Conservation (phyloP, 352 stramenopile species). For the Pythium oligandrum region DNA sequence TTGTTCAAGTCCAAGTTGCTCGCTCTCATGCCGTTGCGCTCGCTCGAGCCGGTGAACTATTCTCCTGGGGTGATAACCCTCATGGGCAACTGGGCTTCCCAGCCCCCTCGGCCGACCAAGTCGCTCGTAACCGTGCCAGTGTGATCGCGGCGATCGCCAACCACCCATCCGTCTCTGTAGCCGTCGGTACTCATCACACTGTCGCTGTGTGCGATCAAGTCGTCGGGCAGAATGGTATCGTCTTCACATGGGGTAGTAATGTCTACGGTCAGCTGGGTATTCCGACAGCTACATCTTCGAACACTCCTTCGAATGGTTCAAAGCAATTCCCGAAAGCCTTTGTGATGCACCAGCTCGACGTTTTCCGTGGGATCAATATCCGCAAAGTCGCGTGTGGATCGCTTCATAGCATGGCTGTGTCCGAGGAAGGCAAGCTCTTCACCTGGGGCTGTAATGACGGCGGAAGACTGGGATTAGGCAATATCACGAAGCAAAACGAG, state of each 20-base stretch:
- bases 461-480: conserved; percentile 40
- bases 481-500: conserved; percentile 11
- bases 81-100: conserved; percentile 72
- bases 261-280: conserved; percentile 60
- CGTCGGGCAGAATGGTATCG: conserved; percentile 50
- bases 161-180: conserved; percentile 49
- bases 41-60: conserved; percentile 84
- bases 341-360: conserved; percentile 53
- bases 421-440: conserved; percentile 82
- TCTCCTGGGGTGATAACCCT: conserved; percentile 94
- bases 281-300: conserved; percentile 1
- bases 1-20: conserved; percentile 45
- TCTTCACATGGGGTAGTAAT: conserved; percentile 78
- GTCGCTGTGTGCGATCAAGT: conserved; percentile 67
- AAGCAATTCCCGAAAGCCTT: conserved; percentile 45
- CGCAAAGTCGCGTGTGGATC: conserved; percentile 88
- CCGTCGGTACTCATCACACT: conserved; percentile 58
- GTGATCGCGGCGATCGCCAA: conserved; percentile 50
- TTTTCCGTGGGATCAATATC: conserved; percentile 38
- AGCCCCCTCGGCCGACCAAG: conserved; percentile 33
- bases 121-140: conserved; percentile 47
- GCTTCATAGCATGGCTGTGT: conserved; percentile 88
- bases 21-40: conserved; percentile 67
- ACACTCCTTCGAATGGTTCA: neutral
- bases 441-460: conserved; percentile 94